Base-by-base conservation (phyloP, 2,329 filamentous ascomycete species). In the Trichoderma sp. region DNA sequence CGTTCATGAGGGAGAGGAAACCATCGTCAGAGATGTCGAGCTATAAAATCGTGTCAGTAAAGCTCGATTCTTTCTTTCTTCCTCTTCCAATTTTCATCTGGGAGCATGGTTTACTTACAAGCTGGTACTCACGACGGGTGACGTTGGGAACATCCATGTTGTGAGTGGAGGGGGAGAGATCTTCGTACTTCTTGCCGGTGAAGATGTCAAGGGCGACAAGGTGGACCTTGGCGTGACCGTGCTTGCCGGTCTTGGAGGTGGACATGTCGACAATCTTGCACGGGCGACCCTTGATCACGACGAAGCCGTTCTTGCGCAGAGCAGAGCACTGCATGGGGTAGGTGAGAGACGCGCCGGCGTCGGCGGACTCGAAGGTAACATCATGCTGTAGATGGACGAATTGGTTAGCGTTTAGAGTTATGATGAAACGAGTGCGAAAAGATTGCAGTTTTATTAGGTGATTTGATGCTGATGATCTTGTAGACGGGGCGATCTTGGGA, bases 251-350 rank as follows among this genome's bases (percentile, higher is more conserved):
- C 95, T 99, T 99, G 85, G 96, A 99, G 88, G 96, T 99, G 79
- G 94, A 97, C 97, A 99, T 99, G 83, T 99, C 96, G 85, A 98
- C 93, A 81, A 99, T 99, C 93, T 98, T 99, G 95, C 96, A 99
- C 80, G 96, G 97, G 80, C 96, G 96, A 86, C 89, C 87, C 92
- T 99, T 99, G 88, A 99, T 98, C 84, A 95, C 92, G 85, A 99
- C 96, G 90, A 93, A 92, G 78, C 96, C 95, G 92, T 97, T 97
- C 95, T 99, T 98, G 84, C 96, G 93, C 89, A 99, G 90, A 81
- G 97, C 95, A 88, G 97, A 99, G 88, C 96, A 99, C 90, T 99
- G 96, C 94, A 97, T 97, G 80, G 96, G 96, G 88, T 84, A 98
- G 82, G 96, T 99, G 82, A 88, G 82, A 79, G 96, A 98, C 80